These are phyloP conservation scores for Prototheca wickerhamii DNA, from an alignment of 163 green algal species.

Conservation along the genomic window DNA sequence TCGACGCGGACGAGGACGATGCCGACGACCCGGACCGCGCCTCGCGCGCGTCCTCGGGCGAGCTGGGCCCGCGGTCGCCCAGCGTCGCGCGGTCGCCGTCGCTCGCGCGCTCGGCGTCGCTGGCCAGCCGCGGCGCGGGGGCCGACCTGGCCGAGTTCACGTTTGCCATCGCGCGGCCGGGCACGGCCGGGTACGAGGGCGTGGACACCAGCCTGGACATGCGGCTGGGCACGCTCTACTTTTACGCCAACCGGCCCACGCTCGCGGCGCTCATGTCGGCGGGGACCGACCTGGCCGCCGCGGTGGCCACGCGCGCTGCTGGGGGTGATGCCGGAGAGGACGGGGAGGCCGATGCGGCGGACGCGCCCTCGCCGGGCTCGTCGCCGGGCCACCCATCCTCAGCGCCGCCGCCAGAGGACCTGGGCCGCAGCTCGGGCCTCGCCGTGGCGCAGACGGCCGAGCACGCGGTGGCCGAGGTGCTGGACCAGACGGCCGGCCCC, in stretches of 20 bases:
- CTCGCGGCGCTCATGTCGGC: conserved; percentile 72
- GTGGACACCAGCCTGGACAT: conserved; percentile 66
- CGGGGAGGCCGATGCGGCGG: not conserved
- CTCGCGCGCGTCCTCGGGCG: too few species aligned
- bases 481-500: too few species aligned
- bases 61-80: not conserved
- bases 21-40: conserved; percentile 7
- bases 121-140: not conserved
- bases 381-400: too few species aligned
- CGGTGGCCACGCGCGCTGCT: conserved; percentile 3
- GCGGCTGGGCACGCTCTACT: conserved; percentile 54
- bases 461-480: conserved; percentile 24
- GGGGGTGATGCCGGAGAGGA: not conserved
- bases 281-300: conserved; percentile 44
- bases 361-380: not conserved
- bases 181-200: conserved; percentile 33
- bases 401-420: not conserved
- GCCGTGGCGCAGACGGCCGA: conserved; percentile 2
- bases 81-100: not conserved
- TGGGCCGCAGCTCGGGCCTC: not conserved
- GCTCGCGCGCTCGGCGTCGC: not conserved
- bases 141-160: conserved; percentile 43
- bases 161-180: conserved; percentile 38
- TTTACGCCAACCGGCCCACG: conserved; percentile 75
- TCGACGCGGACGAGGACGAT: conserved; percentile 14